Base-by-base conservation (phyloP, 129 eudicot species). In the Flaveria linearis region DNA sequence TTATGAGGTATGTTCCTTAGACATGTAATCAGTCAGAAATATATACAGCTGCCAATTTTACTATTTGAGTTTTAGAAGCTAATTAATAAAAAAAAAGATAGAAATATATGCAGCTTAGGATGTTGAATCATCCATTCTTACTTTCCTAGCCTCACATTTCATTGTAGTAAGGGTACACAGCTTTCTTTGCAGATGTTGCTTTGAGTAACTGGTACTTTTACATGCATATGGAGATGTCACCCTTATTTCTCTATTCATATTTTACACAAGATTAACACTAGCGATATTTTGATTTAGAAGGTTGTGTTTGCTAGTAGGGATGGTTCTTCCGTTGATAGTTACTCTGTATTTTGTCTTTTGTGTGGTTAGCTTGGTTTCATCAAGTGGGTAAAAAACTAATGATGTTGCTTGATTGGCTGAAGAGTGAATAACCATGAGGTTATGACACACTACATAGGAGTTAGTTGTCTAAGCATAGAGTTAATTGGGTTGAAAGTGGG, bases 1-100 rank as follows among this genome's bases (percentile, higher is more conserved):
- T 81, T 91, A 73, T 79, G 99, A 94, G 99, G 98, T 94, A 87
- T 64, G 72, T 73, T 63, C 79, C 76, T 49, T 69, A 60, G 74
- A 72, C 52, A 47, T n/a, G 77, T 39, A 58, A 74, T 62, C 45
- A 62, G 45, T 76, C 18, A 42, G 16, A 36, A 42, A 45, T 36
- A 67, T 82, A 90, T 90, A 69, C 82, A 82, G 81, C 85, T 90
- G 83, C 76, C 78, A 72, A 69, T 51, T 90, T 68, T 36, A 45
- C 5, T 18, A 18, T 68, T 33, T 53, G 56, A 68, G n/a, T 45
- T 43, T 68, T 68, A 45, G 53, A 22, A 33, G 20, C 5, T 68
- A 22, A 55, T 45, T 45, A 18, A 68, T 43, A 68, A 33, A 43
- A 20, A 42, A 18, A 55, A 22, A 68, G 72, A 39, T 67, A 3